These are phyloP conservation scores for Sechiopsis laciniata DNA, from an alignment of 306 rosid species.

Conservation along the genomic window DNA sequence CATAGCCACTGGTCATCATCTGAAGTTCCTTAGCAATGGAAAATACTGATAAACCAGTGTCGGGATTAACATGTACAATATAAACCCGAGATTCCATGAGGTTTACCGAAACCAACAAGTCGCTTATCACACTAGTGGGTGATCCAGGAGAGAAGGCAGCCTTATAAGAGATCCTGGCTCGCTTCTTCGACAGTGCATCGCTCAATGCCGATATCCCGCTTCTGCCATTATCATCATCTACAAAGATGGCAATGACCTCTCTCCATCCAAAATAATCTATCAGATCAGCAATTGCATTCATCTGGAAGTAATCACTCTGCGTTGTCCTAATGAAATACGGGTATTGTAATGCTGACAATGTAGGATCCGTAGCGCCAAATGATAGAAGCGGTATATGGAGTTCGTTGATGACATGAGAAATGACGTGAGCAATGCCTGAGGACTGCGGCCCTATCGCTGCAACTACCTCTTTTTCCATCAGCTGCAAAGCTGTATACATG, in stretches of 20 bases:
- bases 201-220: conserved; percentile 63
- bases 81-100: conserved; percentile 90
- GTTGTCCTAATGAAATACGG: conserved; percentile 74
- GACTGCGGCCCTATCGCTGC: conserved; percentile 89
- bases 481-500: conserved; percentile 65
- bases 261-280: conserved; percentile 59
- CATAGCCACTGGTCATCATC: conserved; percentile 58
- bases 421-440: conserved; percentile 82
- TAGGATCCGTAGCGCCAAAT: conserved; percentile 83
- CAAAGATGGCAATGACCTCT: conserved; percentile 71
- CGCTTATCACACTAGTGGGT: conserved; percentile 28
- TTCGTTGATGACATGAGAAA: conserved; percentile 80
- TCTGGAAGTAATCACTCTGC: conserved; percentile 68
- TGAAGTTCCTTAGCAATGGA: conserved; percentile 49
- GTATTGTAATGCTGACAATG: conserved; percentile 69
- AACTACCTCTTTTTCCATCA: conserved; percentile 66
- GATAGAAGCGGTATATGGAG: conserved; percentile 86
- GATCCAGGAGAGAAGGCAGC: conserved; percentile 63
- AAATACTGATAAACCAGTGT: conserved; percentile 58
- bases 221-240: conserved; percentile 82
- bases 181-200: conserved; percentile 62
- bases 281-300: conserved; percentile 77
- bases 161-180: conserved; percentile 64
- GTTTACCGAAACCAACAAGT: conserved; percentile 53
- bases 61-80: conserved; percentile 86